phyloP scores from a whole-genome alignment of 208 protist genomes.

The Blastocrithidia nonstop region DNA sequence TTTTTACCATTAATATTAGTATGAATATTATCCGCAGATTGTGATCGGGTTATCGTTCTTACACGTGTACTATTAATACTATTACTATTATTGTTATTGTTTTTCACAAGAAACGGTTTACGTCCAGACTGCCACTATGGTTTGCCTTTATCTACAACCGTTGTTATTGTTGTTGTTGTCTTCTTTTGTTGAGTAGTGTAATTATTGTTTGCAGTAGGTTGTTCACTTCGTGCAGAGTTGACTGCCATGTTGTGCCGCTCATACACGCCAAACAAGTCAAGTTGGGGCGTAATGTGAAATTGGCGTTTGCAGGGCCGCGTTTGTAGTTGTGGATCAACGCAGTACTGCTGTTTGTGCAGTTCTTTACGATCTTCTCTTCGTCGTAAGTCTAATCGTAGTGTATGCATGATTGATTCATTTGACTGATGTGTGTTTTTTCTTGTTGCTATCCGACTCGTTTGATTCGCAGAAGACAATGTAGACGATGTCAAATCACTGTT shows the following conservation, averaged over 20 bases:
- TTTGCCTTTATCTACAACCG: too few relatives aligned
- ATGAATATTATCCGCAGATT: too few relatives aligned
- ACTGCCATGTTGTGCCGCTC: background rate
- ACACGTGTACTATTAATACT: background rate
- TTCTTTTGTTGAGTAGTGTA: background rate
- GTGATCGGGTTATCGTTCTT: too few relatives aligned
- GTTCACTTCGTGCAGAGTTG: background rate
- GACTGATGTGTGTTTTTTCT: too few relatives aligned
- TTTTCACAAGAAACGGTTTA: too few relatives aligned
- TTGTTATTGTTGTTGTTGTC: background rate
- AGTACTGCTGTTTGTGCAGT: slow-evolving; percentile 28
- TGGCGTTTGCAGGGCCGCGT: slow-evolving; percentile 16
- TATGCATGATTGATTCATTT: too few relatives aligned
- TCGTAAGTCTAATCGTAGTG: slow-evolving; percentile 25
- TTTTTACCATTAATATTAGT: too few relatives aligned
- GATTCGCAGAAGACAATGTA: background rate
- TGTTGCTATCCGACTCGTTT: slow-evolving; percentile 5
- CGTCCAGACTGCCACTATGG: too few relatives aligned
- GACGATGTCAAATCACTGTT: background rate
- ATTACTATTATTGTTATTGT: background rate
- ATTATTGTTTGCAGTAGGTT: background rate
- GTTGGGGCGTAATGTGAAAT: slow-evolving; percentile 19
- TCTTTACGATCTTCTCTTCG: slow-evolving; percentile 49
- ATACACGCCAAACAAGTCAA: slow-evolving; percentile 20
- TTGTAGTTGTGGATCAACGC: slow-evolving; percentile 30